Evolutionary conservation across 345 rosid genomes (phyloP), one percentile per base, ranked within the genome.

Genomic region (Populus alba): DNA sequence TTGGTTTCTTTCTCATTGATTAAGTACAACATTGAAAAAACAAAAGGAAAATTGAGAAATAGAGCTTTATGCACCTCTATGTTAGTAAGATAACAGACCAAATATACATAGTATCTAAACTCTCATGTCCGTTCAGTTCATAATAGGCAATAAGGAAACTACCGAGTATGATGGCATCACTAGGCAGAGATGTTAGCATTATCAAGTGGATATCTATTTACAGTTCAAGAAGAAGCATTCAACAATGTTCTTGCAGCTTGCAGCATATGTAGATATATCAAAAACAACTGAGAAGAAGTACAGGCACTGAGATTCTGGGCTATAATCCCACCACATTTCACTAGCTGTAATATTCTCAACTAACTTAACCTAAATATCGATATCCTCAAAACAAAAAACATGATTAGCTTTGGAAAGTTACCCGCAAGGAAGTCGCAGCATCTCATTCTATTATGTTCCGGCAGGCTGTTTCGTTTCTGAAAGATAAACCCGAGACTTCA

Each of bases 401-500:
- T 53, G 31, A 75, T 53, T 73, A 76, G 33, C 67, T 70, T 47
- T 62, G 15, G 38, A 13, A 39, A 62, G 68, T 71, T 70, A 69
- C 45, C 75, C 25, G 41, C 17, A 2, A 41, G 17, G 16, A 22
- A 41, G 11, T 41, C 45, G 38, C 68, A 57, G 31, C 27, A 41
- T 49, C 71, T 47, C 71, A 31, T 16, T n/a, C 57, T 18, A 55
- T 51, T 39, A 22, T 29, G 22, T 25, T 31, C 25, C 33, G 6
- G 0, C 15, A 13, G 69, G 47, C 33, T 59, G 55, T 75, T 76
- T 75, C 33, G 57, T 57, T 72, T 82, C 74, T 1, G 91, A 87
- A 77, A 87, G 79, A 83, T 90, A 91, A 83, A 86, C 93, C 25
- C 66, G 85, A 62, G 88, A 86, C 70, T 70, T 87, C 66, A 88